phyloP scores from a whole-genome alignment of 2,329 filamentous ascomycete species.

The Colletotrichum spinosum region DNA sequence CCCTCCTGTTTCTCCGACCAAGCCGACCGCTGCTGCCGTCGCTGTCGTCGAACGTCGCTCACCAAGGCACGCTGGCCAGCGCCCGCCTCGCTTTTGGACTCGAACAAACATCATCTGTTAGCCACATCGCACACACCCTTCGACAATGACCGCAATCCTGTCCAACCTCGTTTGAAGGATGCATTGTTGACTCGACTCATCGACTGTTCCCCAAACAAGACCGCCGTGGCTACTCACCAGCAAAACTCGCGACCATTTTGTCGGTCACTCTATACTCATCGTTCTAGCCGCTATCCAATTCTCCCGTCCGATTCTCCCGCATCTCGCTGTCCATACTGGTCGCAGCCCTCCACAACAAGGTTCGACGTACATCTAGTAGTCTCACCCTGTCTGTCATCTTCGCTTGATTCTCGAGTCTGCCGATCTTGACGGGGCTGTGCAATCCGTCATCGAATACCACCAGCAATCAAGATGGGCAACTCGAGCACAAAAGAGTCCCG shows the following conservation, averaged over 20 bases:
- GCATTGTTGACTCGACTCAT: conserved; percentile 32
- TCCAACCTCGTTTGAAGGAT: conserved; percentile 29
- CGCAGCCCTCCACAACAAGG: too few species aligned
- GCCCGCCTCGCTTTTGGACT: neutral
- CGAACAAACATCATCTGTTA: neutral
- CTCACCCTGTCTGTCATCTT: too few species aligned
- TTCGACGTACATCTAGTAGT: too few species aligned
- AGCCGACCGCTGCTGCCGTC: neutral
- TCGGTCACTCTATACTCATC: too few species aligned
- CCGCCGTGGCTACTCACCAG: conserved; percentile 4
- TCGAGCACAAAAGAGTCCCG: conserved; percentile 55
- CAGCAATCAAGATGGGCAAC: conserved; percentile 50
- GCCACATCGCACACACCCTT: neutral
- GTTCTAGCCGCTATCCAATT: too few species aligned
- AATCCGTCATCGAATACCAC: neutral
- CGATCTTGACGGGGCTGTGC: neutral
- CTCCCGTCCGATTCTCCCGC: neutral
- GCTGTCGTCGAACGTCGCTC: neutral
- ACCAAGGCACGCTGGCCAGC: neutral
- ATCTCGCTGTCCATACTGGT: too few species aligned
- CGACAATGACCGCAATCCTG: conserved; percentile 24
- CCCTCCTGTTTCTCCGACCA: neutral
- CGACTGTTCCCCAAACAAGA: conserved; percentile 5
- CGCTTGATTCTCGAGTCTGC: too few species aligned
- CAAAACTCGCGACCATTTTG: too few species aligned